These are phyloP conservation scores for Solanum arcanum DNA, from an alignment of 257 asterid genomes.

Conservation along the genomic window DNA sequence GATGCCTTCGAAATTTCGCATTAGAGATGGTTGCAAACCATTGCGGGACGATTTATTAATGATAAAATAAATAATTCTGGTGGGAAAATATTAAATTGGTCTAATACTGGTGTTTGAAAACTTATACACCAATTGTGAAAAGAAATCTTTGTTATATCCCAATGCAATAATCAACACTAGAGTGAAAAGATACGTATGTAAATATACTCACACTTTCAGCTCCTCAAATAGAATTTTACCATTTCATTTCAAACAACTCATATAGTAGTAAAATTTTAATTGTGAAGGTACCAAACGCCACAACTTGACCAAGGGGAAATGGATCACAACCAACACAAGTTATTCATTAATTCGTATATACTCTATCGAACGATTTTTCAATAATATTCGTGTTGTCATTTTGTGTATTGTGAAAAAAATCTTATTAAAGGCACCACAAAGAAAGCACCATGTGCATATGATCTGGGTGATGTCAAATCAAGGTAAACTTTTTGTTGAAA, in stretches of 20 bases:
- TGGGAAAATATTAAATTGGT: neutral
- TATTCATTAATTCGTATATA: neutral
- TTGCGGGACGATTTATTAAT: neutral
- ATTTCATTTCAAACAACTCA: neutral
- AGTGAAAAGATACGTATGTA: neutral
- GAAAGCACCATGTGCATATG: neutral
- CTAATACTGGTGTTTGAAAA: neutral
- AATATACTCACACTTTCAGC: neutral
- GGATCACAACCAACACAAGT: neutral
- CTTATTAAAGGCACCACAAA: neutral
- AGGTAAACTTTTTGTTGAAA: neutral
- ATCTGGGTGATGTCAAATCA: neutral
- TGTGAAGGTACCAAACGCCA: neutral
- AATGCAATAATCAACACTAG: neutral
- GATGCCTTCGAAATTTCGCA: neutral
- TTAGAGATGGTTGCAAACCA: neutral
- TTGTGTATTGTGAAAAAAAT: neutral
- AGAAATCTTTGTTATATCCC: neutral
- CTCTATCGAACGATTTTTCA: neutral
- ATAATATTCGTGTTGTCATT: neutral
- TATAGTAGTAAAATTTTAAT: too few relatives aligned
- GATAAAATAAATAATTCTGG: neutral
- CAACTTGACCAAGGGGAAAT: neutral
- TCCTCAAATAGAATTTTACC: neutral
- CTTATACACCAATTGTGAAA: too few relatives aligned